Evolutionary conservation across 352 stramenopile species (phyloP).

Genomic region (Phytophthora citricola): DNA sequence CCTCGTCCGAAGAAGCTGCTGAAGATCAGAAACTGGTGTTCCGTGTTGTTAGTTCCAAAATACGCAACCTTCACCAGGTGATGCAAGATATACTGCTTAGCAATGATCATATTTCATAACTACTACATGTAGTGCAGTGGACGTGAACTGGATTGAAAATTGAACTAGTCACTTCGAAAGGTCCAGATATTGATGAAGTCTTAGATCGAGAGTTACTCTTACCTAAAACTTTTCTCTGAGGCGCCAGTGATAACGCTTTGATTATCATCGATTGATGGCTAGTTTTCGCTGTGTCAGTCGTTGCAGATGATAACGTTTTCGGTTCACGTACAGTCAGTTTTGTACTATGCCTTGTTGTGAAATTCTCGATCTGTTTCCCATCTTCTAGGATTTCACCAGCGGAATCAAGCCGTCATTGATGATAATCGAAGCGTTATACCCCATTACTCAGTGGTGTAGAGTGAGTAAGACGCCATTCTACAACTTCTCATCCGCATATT

Average conservation of each 20-base stretch:
- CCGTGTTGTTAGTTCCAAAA: slow-evolving; percentile 10
- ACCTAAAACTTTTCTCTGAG: too few species aligned
- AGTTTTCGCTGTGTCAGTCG: too few species aligned
- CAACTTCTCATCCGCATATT: neutral
- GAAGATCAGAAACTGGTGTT: slow-evolving; percentile 11
- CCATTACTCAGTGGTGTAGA: neutral
- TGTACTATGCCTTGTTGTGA: too few species aligned
- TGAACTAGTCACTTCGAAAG: too few species aligned
- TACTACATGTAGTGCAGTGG: too few species aligned
- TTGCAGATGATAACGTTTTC: too few species aligned
- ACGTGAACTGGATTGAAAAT: too few species aligned
- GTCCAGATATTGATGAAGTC: too few species aligned
- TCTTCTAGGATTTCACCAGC: neutral
- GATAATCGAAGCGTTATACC: neutral
- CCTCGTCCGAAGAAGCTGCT: neutral
- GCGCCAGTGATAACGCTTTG: too few species aligned
- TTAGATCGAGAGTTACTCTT: too few species aligned
- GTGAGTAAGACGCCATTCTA: neutral
- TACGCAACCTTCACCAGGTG: slow-evolving; percentile 10
- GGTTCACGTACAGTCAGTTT: too few species aligned
- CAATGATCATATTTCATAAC: neutral
- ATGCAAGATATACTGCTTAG: slow-evolving; percentile 13
- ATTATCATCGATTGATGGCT: too few species aligned
- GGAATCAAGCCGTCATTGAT: neutral
- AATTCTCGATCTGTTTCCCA: neutral